Conservation (phyloP, 495 filamentous ascomycete species). For the Talaromyces ruber region DNA sequence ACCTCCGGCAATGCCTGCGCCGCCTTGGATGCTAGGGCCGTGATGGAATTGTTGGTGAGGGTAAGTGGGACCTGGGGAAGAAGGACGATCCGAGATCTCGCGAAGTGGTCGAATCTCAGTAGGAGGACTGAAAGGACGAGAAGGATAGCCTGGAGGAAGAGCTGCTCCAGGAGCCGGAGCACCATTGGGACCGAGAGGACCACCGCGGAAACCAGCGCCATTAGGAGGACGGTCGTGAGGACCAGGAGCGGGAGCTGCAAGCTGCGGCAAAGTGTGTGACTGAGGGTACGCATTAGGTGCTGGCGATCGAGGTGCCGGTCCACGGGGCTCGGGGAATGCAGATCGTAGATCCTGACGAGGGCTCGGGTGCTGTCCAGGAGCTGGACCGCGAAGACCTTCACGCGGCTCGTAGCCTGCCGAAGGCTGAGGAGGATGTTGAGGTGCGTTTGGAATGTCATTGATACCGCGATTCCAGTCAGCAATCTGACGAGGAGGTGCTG, state of each 20-base stretch:
- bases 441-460: constrained; percentile 63
- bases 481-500: constrained; percentile 49
- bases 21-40: constrained; percentile 56
- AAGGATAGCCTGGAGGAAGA: constrained; percentile 45
- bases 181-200: constrained; percentile 50
- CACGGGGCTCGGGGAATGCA: constrained; percentile 62
- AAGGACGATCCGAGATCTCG: constrained; percentile 60
- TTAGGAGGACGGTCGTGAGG: constrained; percentile 43
- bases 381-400: constrained; percentile 57
- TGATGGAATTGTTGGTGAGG: constrained; percentile 71
- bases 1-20: constrained; percentile 68
- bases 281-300: constrained; percentile 55
- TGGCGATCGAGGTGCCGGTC: constrained; percentile 54
- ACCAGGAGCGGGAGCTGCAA: constrained; percentile 44
- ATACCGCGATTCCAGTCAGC: constrained; percentile 70
- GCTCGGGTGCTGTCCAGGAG: constrained; percentile 57
- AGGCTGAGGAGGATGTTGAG: constrained; percentile 56
- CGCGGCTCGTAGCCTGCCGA: constrained; percentile 71
- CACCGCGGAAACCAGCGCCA: constrained; percentile 44
- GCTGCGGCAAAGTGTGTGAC: constrained; percentile 51
- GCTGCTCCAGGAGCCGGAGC: constrained; percentile 30
- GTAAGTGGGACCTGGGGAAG: constrained; percentile 76
- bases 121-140: constrained; percentile 62
- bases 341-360: constrained; percentile 64
- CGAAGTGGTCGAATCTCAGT: constrained; percentile 79